A percentile compares a stretch with the other conserved stretches of the same genome.
phyloP scores from a whole-genome alignment of 2,329 filamentous ascomycete species.

The Ploettnerulaceae sp. region DNA sequence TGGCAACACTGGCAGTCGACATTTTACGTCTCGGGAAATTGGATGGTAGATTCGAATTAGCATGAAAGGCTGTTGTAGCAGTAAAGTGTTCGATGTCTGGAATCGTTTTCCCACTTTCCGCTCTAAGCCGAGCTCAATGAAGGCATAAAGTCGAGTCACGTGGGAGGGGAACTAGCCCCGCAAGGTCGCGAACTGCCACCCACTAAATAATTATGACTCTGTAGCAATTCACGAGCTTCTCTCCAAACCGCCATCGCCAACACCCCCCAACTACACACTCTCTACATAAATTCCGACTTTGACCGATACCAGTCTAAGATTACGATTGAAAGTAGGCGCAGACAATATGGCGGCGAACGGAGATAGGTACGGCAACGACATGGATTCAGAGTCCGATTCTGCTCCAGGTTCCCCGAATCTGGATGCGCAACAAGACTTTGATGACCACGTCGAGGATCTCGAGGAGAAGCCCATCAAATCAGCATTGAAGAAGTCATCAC shows the following conservation, averaged over 20 bases:
- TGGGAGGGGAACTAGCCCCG: conserved; percentile 5
- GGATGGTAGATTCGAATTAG: background rate
- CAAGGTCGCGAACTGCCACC: conserved; percentile 4
- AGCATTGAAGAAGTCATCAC: conserved; percentile 73
- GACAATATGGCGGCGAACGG: conserved; percentile 39
- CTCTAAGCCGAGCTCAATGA: background rate
- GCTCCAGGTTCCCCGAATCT: conserved; percentile 53
- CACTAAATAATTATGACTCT: conserved; percentile 8
- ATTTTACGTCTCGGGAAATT: conserved; percentile 17
- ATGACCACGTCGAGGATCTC: conserved; percentile 52
- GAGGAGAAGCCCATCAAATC: conserved; percentile 71
- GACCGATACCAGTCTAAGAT: background rate
- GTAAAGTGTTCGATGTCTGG: too few species aligned
- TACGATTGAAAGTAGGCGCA: background rate
- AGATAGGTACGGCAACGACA: conserved; percentile 65
- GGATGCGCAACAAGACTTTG: conserved; percentile 46
- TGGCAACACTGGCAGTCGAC: conserved; percentile 26
- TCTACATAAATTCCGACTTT: conserved; percentile 8
- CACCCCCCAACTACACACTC: conserved; percentile 11
- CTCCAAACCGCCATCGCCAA: conserved; percentile 14
- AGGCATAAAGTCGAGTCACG: background rate
- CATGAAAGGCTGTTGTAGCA: background rate
- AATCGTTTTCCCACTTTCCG: too few species aligned
- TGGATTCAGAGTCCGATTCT: conserved; percentile 61
- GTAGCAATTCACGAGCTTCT: conserved; percentile 4